Base-by-base conservation (phyloP, 176 grass and related monocot genomes). In the Carex kokanica region DNA sequence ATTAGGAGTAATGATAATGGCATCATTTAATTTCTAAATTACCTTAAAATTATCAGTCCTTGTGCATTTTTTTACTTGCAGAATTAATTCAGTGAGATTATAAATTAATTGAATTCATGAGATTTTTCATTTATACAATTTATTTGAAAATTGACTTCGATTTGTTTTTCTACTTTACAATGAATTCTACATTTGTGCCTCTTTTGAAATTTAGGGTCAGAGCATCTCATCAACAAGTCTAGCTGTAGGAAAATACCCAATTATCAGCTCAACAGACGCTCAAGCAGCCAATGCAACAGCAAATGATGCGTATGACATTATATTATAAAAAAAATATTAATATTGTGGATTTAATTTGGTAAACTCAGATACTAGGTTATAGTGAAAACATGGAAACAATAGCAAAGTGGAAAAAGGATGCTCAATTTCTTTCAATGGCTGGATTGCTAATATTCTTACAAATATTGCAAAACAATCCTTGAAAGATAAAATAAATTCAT, bases 181-280 rank as follows among this genome's bases (percentile, higher is more conserved):
- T 1, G 12, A 40, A 6, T 40, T 40, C 38, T 40, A 40, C 38
- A 40, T 40, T 60, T 17, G 27, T 11, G 2, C 43, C 36, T 79
- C 3, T 17, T 12, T 62, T 11, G 27, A 21, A 6, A 79, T 65
- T 64, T 69, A 87, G 92, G 94, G 87, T 38, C 82, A 88, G 54
- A 97, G 94, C 84, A 77, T 97, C 16, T 97, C 92, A 17, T 82
- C 82, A 15, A 81, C 58, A 38, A 87, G 72, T 64, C 67, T 94
- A 15, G 57, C 84, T 1, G n/a, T 81, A 1, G 85, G 85, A 31
- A 52, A 61, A 10, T 89, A 89, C 78, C 81, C 81, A 3, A 83
- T 97, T 20, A 87, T 97, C 29, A 81, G 0, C 73, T 83, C 73
- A 74, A 79, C 55, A 47, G 56, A 85, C 20, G 94, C 92, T 27